These are phyloP conservation scores for Backusella tuberculispora DNA, from an alignment of 192 early-diverging fungal genomes.

Conservation along the genomic window DNA sequence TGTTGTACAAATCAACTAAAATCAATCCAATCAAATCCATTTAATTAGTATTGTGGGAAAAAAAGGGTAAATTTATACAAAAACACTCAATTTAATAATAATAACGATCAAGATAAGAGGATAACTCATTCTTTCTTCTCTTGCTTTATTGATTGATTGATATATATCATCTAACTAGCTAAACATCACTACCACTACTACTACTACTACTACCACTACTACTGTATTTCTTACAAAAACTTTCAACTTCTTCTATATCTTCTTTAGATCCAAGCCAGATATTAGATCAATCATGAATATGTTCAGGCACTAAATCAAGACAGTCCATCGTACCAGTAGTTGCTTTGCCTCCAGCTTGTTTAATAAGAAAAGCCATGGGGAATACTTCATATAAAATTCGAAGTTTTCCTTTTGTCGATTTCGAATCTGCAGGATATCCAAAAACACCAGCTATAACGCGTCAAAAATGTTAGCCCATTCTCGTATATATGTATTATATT, in stretches of 20 bases:
- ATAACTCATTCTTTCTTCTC: neutral
- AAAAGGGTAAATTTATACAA: conserved; percentile 15
- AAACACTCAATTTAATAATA: neutral
- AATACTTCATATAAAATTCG: conserved; percentile 96
- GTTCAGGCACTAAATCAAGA: conserved; percentile 83
- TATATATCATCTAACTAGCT: neutral
- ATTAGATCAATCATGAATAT: conserved; percentile 87
- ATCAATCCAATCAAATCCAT: neutral
- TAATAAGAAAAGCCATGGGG: conserved; percentile 91
- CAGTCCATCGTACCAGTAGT: conserved; percentile 80
- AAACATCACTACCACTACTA: no score
- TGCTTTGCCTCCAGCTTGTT: conserved; percentile 91
- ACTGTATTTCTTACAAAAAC: conserved; percentile 48
- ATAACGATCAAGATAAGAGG: neutral
- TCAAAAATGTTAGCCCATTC: neutral
- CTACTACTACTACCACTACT: no score
- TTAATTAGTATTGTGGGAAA: neutral
- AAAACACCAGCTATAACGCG: conserved; percentile 54
- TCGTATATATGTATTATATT: neutral
- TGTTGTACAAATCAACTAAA: neutral
- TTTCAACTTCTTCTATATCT: conserved; percentile 88
- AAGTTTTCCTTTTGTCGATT: conserved; percentile 88
- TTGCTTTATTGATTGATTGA: neutral
- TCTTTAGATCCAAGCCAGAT: conserved; percentile 89
- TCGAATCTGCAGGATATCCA: conserved; percentile 63